Evolutionary conservation across 371 early-diverging fungal species (phyloP), one percentile per base, ranked within the genome.

Genomic region (Actinomortierella wolfii): DNA sequence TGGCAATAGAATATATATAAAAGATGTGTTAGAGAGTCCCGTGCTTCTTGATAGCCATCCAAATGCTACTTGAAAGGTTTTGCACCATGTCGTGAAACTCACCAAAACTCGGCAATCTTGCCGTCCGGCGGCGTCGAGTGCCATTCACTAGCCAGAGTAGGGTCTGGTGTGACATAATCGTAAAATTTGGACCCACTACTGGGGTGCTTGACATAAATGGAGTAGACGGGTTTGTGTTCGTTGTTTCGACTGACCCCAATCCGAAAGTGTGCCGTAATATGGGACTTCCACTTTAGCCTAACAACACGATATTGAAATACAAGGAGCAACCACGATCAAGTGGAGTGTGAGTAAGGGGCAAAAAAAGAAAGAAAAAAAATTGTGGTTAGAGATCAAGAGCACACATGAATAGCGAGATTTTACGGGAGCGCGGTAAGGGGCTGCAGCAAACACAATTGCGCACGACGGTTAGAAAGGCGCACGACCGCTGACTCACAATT

Each of bases 251-350:
- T 76, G 7, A 84, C 85, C 24, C 81, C 71, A 42, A 90, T 83
- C 53, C 81, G 80, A 64, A 97, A 96, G 76, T 95, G 93, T 14
- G 92, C 91, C 2, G 95, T 91, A 63, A 90, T 92, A 46, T 89
- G 81, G 13, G 96, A 94, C 71, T 95, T 96, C 97, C 97, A 97
- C 70, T 96, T 95, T 14, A 95, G 71, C 61, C 92, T 92, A 79
- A 4, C 17, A 15, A 42, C 23, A 1, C 18, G 1, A 18, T 26
- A 43, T n/a, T n/a, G n/a, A 26, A 47, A 54, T 14, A 47, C 4
- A 34, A 34, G 34, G 7, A 34, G 34, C 4, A 11, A 34, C 4
- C 4, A 34, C 34, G 34, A 6, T 11, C 34, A 34, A 34, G n/a
- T n/a, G n/a, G 47, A 47, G 1, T 20, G 20, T 9, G 18, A 21